Evolutionary conservation across 495 filamentous ascomycete species (phyloP), one percentile per base, ranked within the genome.

Genomic region (Neurospora sp.): DNA sequence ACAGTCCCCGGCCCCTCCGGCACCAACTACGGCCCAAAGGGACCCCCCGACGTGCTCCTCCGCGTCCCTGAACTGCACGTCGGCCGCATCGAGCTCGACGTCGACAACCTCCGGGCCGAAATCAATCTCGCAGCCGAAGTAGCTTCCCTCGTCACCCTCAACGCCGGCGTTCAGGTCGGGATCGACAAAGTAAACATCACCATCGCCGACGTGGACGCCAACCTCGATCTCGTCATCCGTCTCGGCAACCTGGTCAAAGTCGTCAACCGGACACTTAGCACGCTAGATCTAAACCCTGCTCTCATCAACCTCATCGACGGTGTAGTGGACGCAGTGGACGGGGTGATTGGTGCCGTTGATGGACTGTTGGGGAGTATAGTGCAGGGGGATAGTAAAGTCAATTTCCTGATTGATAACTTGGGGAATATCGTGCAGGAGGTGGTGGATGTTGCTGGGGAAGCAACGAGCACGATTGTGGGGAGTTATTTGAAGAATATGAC

Each of bases 361-460:
- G 86, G 87, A 3, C 75, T 89, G 39, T 79, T 89, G 5, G 87
- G 86, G 1, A 82, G 81, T 22, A 86, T 89, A 69, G 84, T 86
- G 3, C 84, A 87, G 73, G 85, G 85, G 44, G 84, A 83, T 40
- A 84, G 76, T 8, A 85, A 79, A 35, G 79, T 89, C 8, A 84
- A 83, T 69, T 89, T 88, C 78, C 53, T 89, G 45, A 82, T 89
- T 75, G 87, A 88, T 76, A 89, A 89, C 71, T 79, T 89, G 18
- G 87, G 87, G 35, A 88, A 89, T 70, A 89, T 89, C 72, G 84
- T 89, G 5, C 86, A 87, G 72, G 80, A 86, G 70, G 85, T 88
- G 1, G 81, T 79, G 8, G 83, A 83, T 2, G 73, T 76, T 9
- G 82, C 78, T 0, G 82, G 82, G 12, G 76, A 76, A 6, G 37